Base-by-base conservation (phyloP, 768 basidiomycete species). In the Termitomyces sp. region DNA sequence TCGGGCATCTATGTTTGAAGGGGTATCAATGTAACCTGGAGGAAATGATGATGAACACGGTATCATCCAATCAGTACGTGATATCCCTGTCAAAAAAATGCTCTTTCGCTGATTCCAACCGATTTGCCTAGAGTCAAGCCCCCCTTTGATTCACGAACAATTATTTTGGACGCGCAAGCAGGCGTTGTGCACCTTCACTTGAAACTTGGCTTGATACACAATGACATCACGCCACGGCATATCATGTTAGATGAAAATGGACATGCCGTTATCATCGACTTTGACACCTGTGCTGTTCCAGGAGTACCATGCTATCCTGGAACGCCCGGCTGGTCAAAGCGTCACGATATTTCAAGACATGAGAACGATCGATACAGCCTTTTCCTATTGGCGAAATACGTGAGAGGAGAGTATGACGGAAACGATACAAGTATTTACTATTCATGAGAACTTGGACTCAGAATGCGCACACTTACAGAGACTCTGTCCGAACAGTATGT, bases 21-120 rank as follows among this genome's bases (percentile, higher is more conserved):
- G 42, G 43, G 52, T 53, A 53, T 53, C 52, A 53, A 18, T 53
- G 52, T 22, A 53, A 53, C 52, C 5, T 53, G 43, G 52, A 53
- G 22, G 52, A 53, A n/a, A 45, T 53, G 35, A 53, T 53, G 52
- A 53, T 35, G 18, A 29, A 53, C 18, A 53, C 52, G n/a, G 27
- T 53, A 7, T 35, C 42, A 44, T 5, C 43, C 13, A 25, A 36
- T 33, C 20, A 16, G 52, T 53, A 44, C 18, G 39, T 51, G 27
- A 41, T 6, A 18, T 40, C n/a, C 18, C 2, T n/a, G 15, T 6
- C 22, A 12, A 50, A 40, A 48, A 49, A 23, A 18, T 49, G n/a
- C 23, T 31, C 22, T 38, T 41, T 13, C 18, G 20, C 27, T 51
- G 16, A 51, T n/a, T n/a, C n/a, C n/a, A n/a, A n/a, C n/a, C n/a